phyloP scores from a whole-genome alignment of 768 basidiomycete species.

The Pholiota microspora region DNA sequence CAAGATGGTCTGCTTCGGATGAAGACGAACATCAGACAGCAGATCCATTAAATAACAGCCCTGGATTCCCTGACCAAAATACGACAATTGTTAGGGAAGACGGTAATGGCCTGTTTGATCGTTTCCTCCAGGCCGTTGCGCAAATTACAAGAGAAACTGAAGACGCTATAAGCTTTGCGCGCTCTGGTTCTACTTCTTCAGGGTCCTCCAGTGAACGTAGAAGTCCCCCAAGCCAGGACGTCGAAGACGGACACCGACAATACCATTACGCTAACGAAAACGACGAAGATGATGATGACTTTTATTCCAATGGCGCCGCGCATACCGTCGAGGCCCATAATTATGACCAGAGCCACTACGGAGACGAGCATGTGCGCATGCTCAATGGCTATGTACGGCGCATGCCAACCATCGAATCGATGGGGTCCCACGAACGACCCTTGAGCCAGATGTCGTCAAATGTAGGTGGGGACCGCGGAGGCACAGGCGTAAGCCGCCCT shows the following conservation, averaged over 20 bases:
- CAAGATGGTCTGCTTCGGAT: conserved; percentile 23
- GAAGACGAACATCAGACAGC: conserved; percentile 5
- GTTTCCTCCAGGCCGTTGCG: conserved; percentile 49
- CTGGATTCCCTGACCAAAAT: conserved; percentile 14
- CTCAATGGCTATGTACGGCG: conserved; percentile 64
- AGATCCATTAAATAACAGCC: conserved; percentile 14
- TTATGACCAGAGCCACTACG: conserved; percentile 30
- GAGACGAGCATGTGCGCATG: conserved; percentile 55
- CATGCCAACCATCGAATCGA: conserved; percentile 79
- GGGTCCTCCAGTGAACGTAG: conserved; percentile 7
- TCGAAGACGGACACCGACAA: conserved; percentile 14
- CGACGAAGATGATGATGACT: conserved; percentile 27
- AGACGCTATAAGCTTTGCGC: conserved; percentile 40
- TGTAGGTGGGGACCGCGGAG: conserved; percentile 18
- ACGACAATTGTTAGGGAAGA: conserved; percentile 5
- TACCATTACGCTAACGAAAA: conserved; percentile 20
- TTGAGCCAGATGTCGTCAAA: conserved; percentile 23
- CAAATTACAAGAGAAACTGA: conserved; percentile 54
- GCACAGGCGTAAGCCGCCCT: conserved; percentile 29
- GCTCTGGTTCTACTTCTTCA: conserved; percentile 22
- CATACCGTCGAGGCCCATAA: conserved; percentile 32
- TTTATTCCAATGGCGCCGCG: conserved; percentile 17
- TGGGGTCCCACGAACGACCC: conserved; percentile 62
- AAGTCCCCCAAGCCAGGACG: conserved; percentile 11
- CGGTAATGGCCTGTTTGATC: conserved; percentile 43